Base-by-base conservation (phyloP, 495 filamentous ascomycete species). In the Friedmanniomyces endolithicus region DNA sequence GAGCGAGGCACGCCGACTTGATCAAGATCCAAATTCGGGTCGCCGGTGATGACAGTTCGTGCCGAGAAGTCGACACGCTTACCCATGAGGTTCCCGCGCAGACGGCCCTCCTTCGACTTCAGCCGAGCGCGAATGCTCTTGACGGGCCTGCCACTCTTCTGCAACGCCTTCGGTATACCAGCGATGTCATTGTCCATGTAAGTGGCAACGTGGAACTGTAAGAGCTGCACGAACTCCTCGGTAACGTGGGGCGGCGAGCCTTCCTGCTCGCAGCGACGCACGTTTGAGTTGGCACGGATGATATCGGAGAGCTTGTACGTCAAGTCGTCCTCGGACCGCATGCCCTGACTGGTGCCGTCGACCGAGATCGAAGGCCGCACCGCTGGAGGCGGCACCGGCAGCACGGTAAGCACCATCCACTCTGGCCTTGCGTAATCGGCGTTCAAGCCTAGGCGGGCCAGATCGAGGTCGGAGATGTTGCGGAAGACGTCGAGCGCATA, bases 121-220 rank as follows among this genome's bases (percentile, higher is more conserved):
- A 99, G 71, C 72, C 92, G 88, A 56, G 87, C 89, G 49, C 92
- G 87, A 61, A 99, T 90, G 23, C 89, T 85, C 73, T 99, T 99
- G 56, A 99, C 86, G 0, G 92, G 90, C 58, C 92, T 78, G 37
- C 94, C 94, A 37, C 87, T 90, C 70, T 99, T 99, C 65, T 97
- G 94, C 67, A 97, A 73, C 4, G 92, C 94, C 67, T 94, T 90
- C 0, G 92, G 92, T 58, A 92, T 86, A 45, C 90, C 90, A 52
- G 94, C 92, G 68, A 95, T 95, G 65, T 97, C 89, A 63, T 99
- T 99, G 65, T 97, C 92, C 92, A 99, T 99, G 71, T 95, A 90
- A 7, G 92, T 99, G 9, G 92, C 92, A 43, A 97, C 90, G 64
- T 99, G 92, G 67, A 92, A 99, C 62, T 99, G 92, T n/a, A 99